Percentiles rank a stretch among this genome's conserved stretches.
These are phyloP conservation scores for Eutypa lata DNA, from an alignment of 2,329 filamentous ascomycete species.

Conservation along the genomic window DNA sequence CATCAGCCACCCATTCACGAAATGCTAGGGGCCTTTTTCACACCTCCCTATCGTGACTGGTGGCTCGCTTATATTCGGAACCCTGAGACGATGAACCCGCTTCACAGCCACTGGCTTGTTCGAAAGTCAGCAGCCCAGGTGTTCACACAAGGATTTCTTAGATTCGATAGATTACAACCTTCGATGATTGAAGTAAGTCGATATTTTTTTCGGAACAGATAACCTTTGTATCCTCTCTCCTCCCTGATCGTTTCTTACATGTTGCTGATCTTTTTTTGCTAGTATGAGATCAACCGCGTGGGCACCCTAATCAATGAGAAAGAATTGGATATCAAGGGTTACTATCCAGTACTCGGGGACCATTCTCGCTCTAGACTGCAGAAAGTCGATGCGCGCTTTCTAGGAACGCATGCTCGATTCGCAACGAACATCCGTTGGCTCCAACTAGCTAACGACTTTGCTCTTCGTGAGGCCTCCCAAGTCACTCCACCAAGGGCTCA, in stretches of 20 bases:
- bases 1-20: conserved; percentile 10
- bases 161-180: conserved; percentile 18
- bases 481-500: background rate
- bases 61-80: conserved; percentile 24
- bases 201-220: background rate
- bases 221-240: no score
- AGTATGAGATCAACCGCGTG: conserved; percentile 16
- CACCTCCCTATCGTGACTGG: conserved; percentile 26
- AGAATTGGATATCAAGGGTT: conserved; percentile 18
- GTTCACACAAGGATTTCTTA: conserved; percentile 19
- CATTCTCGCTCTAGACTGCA: conserved; percentile 22
- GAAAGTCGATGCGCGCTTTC: conserved; percentile 26
- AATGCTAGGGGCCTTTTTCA: conserved; percentile 29
- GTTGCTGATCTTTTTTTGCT: background rate
- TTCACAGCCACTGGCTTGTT: conserved; percentile 28
- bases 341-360: conserved; percentile 26
- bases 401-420: conserved; percentile 27
- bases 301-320: conserved; percentile 2
- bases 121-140: conserved; percentile 19
- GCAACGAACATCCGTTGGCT: conserved; percentile 23
- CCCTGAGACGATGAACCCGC: conserved; percentile 6
- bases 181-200: conserved; percentile 28
- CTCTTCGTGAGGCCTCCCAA: conserved; percentile 1
- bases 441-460: conserved; percentile 11
- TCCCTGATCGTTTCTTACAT: no score